A percentile compares a stretch with the other conserved stretches of the same genome.
Evolutionary conservation across 1,284 basidiomycete genomes (phyloP).

Genomic region (Trichosporon sp.): DNA sequence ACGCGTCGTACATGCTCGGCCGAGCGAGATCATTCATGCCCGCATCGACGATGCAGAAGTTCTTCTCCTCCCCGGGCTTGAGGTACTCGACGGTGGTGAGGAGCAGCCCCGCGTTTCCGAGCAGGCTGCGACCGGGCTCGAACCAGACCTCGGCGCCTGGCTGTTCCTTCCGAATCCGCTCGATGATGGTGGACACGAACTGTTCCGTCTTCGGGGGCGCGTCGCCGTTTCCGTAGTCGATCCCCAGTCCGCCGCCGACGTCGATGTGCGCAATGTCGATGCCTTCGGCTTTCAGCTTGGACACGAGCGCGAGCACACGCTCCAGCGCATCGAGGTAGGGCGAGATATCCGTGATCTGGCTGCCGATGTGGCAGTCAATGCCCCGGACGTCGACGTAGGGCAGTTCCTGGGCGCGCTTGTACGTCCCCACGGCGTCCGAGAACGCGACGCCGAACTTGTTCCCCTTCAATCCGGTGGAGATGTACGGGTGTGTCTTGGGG

Average conservation of each 20-base stretch:
- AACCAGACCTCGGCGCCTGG: constrained; percentile 24
- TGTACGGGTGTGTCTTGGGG: constrained; percentile 26
- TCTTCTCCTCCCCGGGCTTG: constrained; percentile 24
- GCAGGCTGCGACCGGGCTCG: constrained; percentile 24
- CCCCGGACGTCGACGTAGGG: constrained; percentile 13
- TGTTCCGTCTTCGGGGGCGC: constrained; percentile 13
- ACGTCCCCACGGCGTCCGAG: constrained; percentile 18
- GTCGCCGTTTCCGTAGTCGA: constrained; percentile 27
- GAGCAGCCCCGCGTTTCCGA: constrained; percentile 26
- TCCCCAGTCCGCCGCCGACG: constrained; percentile 26
- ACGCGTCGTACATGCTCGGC: constrained; percentile 23
- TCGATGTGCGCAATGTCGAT: constrained; percentile 25
- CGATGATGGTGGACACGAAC: constrained; percentile 24
- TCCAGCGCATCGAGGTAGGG: too few species aligned
- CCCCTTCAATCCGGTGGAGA: constrained; percentile 21
- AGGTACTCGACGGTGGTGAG: constrained; percentile 25
- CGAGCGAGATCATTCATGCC: constrained; percentile 29
- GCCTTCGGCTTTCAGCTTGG: constrained; percentile 21
- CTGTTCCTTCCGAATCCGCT: background rate
- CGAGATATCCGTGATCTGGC: constrained; percentile 21
- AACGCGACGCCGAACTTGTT: constrained; percentile 29
- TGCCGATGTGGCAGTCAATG: constrained; percentile 29
- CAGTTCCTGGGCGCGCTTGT: background rate
- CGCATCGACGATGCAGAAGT: constrained; percentile 28
- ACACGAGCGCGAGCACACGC: too few species aligned